phyloP scores from a whole-genome alignment of 2,329 filamentous ascomycete species.

The Diplodia seriata region DNA sequence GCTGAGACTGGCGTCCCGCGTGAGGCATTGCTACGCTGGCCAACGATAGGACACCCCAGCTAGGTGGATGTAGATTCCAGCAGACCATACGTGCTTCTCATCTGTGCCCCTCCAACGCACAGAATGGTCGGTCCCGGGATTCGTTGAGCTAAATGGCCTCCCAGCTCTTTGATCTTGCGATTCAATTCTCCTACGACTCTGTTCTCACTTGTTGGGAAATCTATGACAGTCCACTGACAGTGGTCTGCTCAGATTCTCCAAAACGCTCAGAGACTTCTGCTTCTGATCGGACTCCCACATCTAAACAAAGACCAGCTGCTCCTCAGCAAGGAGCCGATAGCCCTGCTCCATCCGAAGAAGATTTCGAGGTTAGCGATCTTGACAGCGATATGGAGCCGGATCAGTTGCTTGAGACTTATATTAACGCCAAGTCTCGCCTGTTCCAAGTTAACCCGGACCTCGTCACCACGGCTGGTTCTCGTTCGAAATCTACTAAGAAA shows the following conservation, averaged over 20 bases:
- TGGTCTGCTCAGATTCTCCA: slow-evolving; percentile 23
- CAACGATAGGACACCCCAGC: not conserved
- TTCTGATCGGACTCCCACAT: not conserved
- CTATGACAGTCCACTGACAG: slow-evolving; percentile 1
- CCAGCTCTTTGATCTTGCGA: too few relatives aligned
- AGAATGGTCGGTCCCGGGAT: not conserved
- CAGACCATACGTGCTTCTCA: not conserved
- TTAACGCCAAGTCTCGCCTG: slow-evolving; percentile 70
- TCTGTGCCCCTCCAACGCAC: not conserved
- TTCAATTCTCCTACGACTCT: too few relatives aligned
- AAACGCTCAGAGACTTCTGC: slow-evolving; percentile 10
- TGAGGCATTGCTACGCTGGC: not conserved
- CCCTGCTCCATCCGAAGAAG: slow-evolving; percentile 32
- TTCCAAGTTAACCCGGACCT: slow-evolving; percentile 59
- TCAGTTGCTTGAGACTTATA: slow-evolving; percentile 71
- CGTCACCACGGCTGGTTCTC: slow-evolving; percentile 59
- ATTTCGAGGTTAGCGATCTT: slow-evolving; percentile 55
- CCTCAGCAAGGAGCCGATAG: not conserved
- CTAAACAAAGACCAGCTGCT: not conserved
- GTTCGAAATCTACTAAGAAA: slow-evolving; percentile 41
- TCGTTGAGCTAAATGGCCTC: not conserved
- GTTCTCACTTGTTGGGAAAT: too few relatives aligned
- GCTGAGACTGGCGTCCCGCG: too few relatives aligned
- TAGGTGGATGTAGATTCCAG: not conserved
- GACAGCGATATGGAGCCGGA: slow-evolving; percentile 59